A percentile compares a stretch with the other conserved stretches of the same genome.
Evolutionary conservation across 2,329 filamentous ascomycete genomes (phyloP).

Genomic region (Aspergillus floridensis): DNA sequence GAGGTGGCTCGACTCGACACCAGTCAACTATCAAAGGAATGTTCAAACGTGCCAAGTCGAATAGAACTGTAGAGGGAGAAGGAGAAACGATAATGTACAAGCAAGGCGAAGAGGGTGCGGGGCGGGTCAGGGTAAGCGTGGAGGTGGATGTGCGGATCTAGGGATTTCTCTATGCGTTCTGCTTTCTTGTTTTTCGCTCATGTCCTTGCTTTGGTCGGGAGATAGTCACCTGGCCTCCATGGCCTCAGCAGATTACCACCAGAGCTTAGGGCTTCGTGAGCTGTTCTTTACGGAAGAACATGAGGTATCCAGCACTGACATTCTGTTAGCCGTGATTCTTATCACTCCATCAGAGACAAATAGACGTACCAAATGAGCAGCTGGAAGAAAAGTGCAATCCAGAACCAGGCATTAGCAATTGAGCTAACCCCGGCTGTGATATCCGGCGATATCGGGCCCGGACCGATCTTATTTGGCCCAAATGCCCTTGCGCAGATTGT

Average conservation of each 20-base stretch:
- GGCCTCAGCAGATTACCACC: not conserved
- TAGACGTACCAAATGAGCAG: slow-evolving; percentile 54
- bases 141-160: not conserved
- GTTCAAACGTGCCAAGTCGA: not conserved
- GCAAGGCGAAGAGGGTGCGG: not conserved
- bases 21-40: not conserved
- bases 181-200: not conserved
- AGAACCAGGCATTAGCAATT: slow-evolving; percentile 57
- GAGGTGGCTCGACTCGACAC: not conserved
- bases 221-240: not conserved
- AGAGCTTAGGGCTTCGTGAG: slow-evolving; percentile 41
- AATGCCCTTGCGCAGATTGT: slow-evolving; percentile 62
- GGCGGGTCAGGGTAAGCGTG: not conserved
- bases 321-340: not conserved
- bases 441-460: slow-evolving; percentile 62
- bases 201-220: not conserved
- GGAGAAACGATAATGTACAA: slow-evolving; percentile 3
- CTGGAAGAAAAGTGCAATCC: slow-evolving; percentile 59
- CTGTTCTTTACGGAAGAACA: slow-evolving; percentile 48
- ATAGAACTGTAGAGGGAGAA: not conserved
- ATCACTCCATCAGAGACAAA: not conserved
- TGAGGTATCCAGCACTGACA: slow-evolving; percentile 38
- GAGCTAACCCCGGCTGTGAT: slow-evolving; percentile 50
- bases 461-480: slow-evolving; percentile 60
- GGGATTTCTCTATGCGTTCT: not conserved